Evolutionary conservation across 805 yeast species (phyloP).

Genomic region (Komagataella phaffii): DNA sequence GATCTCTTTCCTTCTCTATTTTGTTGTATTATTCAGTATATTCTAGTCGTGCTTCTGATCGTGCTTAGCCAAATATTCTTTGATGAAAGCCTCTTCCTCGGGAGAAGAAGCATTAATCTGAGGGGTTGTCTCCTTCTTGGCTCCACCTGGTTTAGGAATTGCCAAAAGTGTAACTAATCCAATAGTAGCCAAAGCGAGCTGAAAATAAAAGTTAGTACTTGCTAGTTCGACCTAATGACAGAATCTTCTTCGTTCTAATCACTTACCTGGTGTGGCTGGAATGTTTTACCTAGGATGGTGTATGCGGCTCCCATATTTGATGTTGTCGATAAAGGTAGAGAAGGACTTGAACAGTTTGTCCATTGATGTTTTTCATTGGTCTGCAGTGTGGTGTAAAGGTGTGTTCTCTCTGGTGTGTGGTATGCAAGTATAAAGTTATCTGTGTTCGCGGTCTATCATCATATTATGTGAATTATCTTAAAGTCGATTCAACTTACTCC

Average conservation of each 20-base stretch:
- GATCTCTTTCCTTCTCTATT: neutral
- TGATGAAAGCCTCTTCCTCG: conserved; percentile 83
- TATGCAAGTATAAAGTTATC: neutral
- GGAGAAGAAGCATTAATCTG: conserved; percentile 64
- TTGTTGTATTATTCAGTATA: conserved; percentile 1
- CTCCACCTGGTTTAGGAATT: conserved; percentile 64
- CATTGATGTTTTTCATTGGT: neutral
- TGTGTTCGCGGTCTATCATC: neutral
- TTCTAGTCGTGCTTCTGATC: conserved; percentile 15
- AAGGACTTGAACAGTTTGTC: neutral
- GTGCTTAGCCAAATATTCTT: conserved; percentile 44
- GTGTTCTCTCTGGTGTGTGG: too few species aligned
- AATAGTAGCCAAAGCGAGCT: conserved; percentile 74
- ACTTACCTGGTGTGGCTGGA: conserved; percentile 67
- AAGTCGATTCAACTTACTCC: neutral
- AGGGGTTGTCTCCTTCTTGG: conserved; percentile 48
- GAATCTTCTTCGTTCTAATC: neutral
- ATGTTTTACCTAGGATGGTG: conserved; percentile 69
- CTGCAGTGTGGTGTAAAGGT: neutral
- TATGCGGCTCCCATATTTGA: conserved; percentile 69
- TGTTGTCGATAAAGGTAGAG: neutral
- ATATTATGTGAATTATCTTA: too few species aligned
- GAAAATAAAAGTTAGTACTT: neutral
- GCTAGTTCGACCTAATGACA: neutral
- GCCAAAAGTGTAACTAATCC: conserved; percentile 50